Base-by-base conservation (phyloP, 2,329 filamentous ascomycete genomes). In the Nigrograna mackinnonii region DNA sequence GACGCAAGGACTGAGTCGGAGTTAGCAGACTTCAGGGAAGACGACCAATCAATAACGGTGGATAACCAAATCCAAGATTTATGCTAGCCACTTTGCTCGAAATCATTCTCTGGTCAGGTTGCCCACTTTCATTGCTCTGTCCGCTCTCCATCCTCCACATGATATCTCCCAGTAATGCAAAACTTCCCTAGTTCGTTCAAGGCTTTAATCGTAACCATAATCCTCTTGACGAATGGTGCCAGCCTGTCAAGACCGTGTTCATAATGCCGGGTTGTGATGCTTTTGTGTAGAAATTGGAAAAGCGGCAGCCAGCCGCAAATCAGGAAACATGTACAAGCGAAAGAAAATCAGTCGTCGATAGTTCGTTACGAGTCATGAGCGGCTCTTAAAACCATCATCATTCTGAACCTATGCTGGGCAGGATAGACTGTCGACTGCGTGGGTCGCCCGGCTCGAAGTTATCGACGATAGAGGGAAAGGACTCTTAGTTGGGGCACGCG, bases 401-500 rank as follows among this genome's bases (percentile, higher is more conserved):
- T n/a, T n/a, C n/a, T n/a, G n/a, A n/a, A n/a, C n/a, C n/a, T n/a
- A n/a, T n/a, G n/a, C n/a, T n/a, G n/a, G n/a, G n/a, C n/a, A n/a
- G n/a, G n/a, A n/a, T n/a, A n/a, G n/a, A n/a, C n/a, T n/a, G n/a
- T n/a, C n/a, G n/a, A n/a, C n/a, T n/a, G n/a, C n/a, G n/a, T n/a
- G n/a, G n/a, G n/a, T n/a, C n/a, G n/a, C n/a, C n/a, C n/a, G n/a
- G n/a, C n/a, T n/a, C 53, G 52, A 57, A 50, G 49, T 54, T 54
- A 58, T 58, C 62, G 57, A 61, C 56, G 39, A 22, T 31, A 13
- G 34, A 21, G 18, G n/a, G 16, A 19, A 22, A 22, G 22, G 26
- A 13, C 20, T 61, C 74, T n/a, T 87, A 89, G 79, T 87, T 91
- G 66, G 92, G 89, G 86, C 94, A 99, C 64, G 88, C 84, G 61